These are phyloP conservation scores for Fusarium sp. DNA, from an alignment of 2,329 filamentous ascomycete genomes.

Conservation along the genomic window DNA sequence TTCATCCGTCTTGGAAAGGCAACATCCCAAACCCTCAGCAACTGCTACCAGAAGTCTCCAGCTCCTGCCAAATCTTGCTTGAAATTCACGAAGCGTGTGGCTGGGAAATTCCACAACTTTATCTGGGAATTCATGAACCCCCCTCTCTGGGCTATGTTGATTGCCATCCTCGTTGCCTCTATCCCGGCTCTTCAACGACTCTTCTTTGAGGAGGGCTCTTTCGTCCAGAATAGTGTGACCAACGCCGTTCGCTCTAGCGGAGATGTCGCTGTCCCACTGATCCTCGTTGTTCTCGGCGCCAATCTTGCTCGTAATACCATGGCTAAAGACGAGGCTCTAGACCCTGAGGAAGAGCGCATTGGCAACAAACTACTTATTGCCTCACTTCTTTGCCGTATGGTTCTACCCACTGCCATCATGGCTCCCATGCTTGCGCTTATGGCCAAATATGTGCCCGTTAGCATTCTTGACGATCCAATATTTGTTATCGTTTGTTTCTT, in stretches of 20 bases:
- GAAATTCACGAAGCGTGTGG: conserved; percentile 43
- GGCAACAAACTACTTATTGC: conserved; percentile 84
- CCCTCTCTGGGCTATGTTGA: conserved; percentile 95
- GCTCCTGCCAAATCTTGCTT: conserved; percentile 50
- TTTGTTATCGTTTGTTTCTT: conserved; percentile 98
- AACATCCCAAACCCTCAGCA: conserved; percentile 33
- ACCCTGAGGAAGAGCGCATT: conserved; percentile 74
- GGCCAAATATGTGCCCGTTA: conserved; percentile 90
- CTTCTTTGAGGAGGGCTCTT: conserved; percentile 89
- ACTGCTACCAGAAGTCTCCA: conserved; percentile 52
- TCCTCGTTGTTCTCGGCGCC: conserved; percentile 92
- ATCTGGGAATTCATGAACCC: conserved; percentile 98
- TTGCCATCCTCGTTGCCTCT: conserved; percentile 89
- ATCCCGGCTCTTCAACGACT: conserved; percentile 81
- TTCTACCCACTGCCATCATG: conserved; percentile 91
- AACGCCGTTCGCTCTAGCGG: conserved; percentile 85
- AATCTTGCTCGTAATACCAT: conserved; percentile 94
- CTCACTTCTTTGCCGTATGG: conserved; percentile 86
- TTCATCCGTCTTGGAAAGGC: conserved; percentile 34
- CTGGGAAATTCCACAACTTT: conserved; percentile 64
- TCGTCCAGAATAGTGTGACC: conserved; percentile 92
- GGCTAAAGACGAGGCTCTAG: conserved; percentile 67
- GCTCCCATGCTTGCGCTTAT: conserved; percentile 85
- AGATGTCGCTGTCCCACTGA: conserved; percentile 91
- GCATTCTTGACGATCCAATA: conserved; percentile 96